Evolutionary conservation across 768 basidiomycete species (phyloP).

Genomic region (Tylopilus cervinicoccineus): DNA sequence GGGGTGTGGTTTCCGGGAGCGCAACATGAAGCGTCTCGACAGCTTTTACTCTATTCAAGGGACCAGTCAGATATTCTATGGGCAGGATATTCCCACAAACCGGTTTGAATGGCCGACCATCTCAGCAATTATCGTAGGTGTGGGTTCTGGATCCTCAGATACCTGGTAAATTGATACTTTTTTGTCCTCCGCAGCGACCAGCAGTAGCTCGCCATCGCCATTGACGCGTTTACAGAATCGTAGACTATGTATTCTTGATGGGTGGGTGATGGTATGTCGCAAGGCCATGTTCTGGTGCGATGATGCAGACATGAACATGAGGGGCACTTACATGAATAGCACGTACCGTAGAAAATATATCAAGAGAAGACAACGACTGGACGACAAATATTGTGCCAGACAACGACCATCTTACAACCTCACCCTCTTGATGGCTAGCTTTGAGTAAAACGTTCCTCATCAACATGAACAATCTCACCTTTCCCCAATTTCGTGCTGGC

Average conservation of each 20-base stretch:
- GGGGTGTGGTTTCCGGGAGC: slow-evolving; percentile 38
- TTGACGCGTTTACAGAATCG: slow-evolving; percentile 64
- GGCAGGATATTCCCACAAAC: slow-evolving; percentile 35
- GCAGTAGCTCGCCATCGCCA: slow-evolving; percentile 61
- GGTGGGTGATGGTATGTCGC: slow-evolving; percentile 67
- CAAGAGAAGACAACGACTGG: slow-evolving; percentile 68
- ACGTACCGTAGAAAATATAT: slow-evolving; percentile 76
- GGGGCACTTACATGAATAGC: not conserved
- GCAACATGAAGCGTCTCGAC: slow-evolving; percentile 63
- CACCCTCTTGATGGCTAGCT: slow-evolving; percentile 60
- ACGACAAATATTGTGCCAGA: slow-evolving; percentile 78
- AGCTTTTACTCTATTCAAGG: slow-evolving; percentile 67
- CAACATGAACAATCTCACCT: slow-evolving; percentile 43
- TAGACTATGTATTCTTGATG: slow-evolving; percentile 81
- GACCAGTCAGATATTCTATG: not conserved
- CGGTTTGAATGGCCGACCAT: slow-evolving; percentile 84
- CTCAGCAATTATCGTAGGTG: slow-evolving; percentile 62
- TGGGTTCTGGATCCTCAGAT: slow-evolving; percentile 37
- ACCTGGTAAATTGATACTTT: slow-evolving; percentile 76
- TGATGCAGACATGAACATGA: not conserved
- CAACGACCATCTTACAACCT: slow-evolving; percentile 85
- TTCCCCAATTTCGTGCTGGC: slow-evolving; percentile 88
- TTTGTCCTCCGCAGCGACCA: slow-evolving; percentile 89
- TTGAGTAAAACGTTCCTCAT: not conserved
- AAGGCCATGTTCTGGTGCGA: slow-evolving; percentile 70